Conservation (phyloP, 139 green algal genomes). For the Microglena sp. region DNA sequence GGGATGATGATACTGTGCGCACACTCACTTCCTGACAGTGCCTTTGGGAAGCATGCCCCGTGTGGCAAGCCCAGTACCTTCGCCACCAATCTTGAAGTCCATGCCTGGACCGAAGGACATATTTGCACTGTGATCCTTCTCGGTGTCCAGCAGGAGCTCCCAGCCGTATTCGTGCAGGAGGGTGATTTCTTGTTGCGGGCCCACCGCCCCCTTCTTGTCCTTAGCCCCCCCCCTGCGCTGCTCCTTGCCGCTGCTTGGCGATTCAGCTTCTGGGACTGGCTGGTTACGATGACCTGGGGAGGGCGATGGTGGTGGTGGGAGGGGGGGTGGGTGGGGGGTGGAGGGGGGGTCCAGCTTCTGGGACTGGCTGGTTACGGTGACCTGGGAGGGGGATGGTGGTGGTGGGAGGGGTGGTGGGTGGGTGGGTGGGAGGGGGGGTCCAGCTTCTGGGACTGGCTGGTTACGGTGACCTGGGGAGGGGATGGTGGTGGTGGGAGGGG, state of each 20-base stretch:
- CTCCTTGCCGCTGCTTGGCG: slow-evolving; percentile 61
- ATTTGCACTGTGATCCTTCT: slow-evolving; percentile 20
- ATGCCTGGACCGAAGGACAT: slow-evolving; percentile 23
- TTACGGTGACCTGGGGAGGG: slow-evolving; percentile 45
- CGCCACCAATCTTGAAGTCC: slow-evolving; percentile 44
- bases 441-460: slow-evolving; percentile 41
- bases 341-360: too few relatives aligned
- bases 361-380: too few relatives aligned
- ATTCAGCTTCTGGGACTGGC: slow-evolving; percentile 48
- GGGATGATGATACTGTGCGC: too few relatives aligned
- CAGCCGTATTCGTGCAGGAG: slow-evolving; percentile 31
- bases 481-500: too few relatives aligned
- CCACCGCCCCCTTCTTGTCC: slow-evolving; percentile 9
- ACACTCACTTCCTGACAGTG: slow-evolving; percentile 42
- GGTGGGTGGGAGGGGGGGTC: too few relatives aligned
- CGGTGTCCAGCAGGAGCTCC: slow-evolving; percentile 41
- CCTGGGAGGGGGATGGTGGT: too few relatives aligned
- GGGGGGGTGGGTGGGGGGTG: too few relatives aligned
- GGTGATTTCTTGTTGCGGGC: background rate
- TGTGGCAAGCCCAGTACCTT: slow-evolving; percentile 6
- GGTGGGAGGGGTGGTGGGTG: too few relatives aligned
- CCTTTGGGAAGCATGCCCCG: slow-evolving; percentile 43
- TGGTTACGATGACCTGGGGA: slow-evolving; percentile 40
- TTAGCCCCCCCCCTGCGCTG: slow-evolving; percentile 27
- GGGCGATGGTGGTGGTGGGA: too few relatives aligned